These are phyloP conservation scores for Candolleomyces eurysporus DNA, from an alignment of 768 basidiomycete genomes.

Conservation along the genomic window DNA sequence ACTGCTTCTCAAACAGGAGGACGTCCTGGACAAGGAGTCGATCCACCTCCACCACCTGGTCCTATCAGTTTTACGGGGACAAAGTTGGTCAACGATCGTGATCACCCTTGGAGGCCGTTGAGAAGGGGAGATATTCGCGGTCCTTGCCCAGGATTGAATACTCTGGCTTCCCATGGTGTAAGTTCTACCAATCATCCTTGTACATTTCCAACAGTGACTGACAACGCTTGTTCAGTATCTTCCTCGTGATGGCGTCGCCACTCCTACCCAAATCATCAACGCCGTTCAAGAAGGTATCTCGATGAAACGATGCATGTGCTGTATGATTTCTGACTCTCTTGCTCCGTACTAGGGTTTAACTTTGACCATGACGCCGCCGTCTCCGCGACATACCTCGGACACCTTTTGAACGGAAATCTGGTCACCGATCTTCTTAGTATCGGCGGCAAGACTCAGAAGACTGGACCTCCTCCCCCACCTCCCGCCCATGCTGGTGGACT, in stretches of 20 bases:
- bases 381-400: conserved; percentile 13
- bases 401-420: conserved; percentile 17
- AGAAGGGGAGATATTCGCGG: not conserved
- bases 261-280: conserved; percentile 12
- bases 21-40: not conserved
- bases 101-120: conserved; percentile 17
- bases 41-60: conserved; percentile 4
- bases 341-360: conserved; percentile 10
- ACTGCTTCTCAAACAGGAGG: too few relatives aligned
- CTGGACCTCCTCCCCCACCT: conserved; percentile 13
- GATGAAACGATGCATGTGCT: too few relatives aligned
- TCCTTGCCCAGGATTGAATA: not conserved
- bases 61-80: conserved; percentile 9
- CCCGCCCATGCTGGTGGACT: too few relatives aligned
- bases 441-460: conserved; percentile 15
- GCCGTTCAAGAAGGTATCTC: conserved; percentile 15
- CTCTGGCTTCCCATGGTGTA: conserved; percentile 20
- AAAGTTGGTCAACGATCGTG: conserved; percentile 11
- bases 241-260: conserved; percentile 13
- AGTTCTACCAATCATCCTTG: not conserved
- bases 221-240: conserved; percentile 6
- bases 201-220: not conserved
- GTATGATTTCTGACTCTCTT: not conserved
- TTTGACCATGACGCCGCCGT: conserved; percentile 12
- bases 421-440: conserved; percentile 17